Conservation (phyloP, 169 alveolate genomes). For the Nephromyces sp. region DNA sequence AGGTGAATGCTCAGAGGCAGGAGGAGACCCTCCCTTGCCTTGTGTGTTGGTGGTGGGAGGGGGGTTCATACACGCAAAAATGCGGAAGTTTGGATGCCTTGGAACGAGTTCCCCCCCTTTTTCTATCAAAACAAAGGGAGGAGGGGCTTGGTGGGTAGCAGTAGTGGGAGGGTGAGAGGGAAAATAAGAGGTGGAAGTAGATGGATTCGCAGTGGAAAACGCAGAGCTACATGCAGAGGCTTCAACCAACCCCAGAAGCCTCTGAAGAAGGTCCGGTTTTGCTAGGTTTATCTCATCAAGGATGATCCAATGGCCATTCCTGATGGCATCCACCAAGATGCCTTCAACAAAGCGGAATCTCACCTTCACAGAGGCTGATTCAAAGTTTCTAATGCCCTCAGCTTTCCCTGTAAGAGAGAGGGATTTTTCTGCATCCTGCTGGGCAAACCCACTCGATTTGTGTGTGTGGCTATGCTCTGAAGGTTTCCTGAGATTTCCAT, state of each 20-base stretch:
- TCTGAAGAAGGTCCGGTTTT: constrained; percentile 87
- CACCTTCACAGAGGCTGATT: too few relatives aligned
- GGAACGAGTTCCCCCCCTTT: constrained; percentile 69
- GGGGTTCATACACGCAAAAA: constrained; percentile 99
- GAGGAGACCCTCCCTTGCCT: neutral
- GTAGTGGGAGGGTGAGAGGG: too few relatives aligned
- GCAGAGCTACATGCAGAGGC: too few relatives aligned
- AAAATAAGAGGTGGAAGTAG: too few relatives aligned
- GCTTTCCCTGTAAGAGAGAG: too few relatives aligned
- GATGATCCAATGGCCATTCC: constrained; percentile 97
- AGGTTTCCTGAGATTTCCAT: too few relatives aligned
- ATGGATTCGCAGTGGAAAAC: too few relatives aligned
- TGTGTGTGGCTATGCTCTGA: too few relatives aligned
- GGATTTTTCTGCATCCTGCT: too few relatives aligned
- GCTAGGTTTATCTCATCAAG: constrained; percentile 99
- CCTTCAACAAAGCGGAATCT: constrained; percentile 91
- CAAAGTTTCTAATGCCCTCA: too few relatives aligned
- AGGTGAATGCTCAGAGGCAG: constrained; percentile 47
- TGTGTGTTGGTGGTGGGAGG: constrained; percentile 38
- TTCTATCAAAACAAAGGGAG: constrained; percentile 13
- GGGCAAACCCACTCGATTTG: too few relatives aligned
- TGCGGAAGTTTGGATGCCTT: constrained; percentile 85
- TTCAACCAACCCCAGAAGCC: constrained; percentile 68
- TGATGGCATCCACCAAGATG: constrained; percentile 84
- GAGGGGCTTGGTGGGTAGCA: too few relatives aligned